Evolutionary conservation across 192 early-diverging fungal genomes (phyloP).

Genomic region (Gorgonomyces haynaldii): DNA sequence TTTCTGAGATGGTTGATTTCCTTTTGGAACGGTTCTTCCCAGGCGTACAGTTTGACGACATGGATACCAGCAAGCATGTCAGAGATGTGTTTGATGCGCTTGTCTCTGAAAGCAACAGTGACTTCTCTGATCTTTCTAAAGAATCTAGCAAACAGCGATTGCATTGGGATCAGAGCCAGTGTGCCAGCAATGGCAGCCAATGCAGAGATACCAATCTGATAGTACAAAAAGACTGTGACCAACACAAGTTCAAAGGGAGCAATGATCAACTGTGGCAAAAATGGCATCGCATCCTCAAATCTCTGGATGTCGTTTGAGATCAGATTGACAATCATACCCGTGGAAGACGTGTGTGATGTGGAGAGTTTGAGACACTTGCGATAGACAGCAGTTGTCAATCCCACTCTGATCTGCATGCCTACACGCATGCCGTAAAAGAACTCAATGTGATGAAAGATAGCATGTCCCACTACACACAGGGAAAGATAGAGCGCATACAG

Average conservation of each 20-base stretch:
- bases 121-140: conserved; percentile 15
- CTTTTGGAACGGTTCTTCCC: conserved; percentile 22
- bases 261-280: conserved; percentile 15
- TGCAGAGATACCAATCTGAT: conserved; percentile 18
- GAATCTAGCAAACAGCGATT: conserved; percentile 8
- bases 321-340: conserved; percentile 27
- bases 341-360: conserved; percentile 24
- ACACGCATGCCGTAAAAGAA: conserved; percentile 8
- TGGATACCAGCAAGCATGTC: conserved; percentile 28
- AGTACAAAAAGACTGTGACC: conserved; percentile 14
- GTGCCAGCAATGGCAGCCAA: conserved; percentile 9
- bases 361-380: conserved; percentile 18
- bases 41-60: conserved; percentile 29
- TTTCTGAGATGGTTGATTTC: conserved; percentile 9
- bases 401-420: conserved; percentile 25
- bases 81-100: conserved; percentile 15
- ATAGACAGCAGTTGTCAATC: conserved; percentile 21
- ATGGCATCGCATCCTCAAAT: conserved; percentile 20
- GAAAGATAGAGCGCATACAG: not conserved
- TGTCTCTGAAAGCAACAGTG: conserved; percentile 17
- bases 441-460: conserved; percentile 7
- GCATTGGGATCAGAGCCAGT: conserved; percentile 20
- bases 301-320: conserved; percentile 29
- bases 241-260: conserved; percentile 13
- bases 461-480: not conserved